Evolutionary conservation across 345 rosid genomes (phyloP).

Genomic region (Brassica rapa): DNA sequence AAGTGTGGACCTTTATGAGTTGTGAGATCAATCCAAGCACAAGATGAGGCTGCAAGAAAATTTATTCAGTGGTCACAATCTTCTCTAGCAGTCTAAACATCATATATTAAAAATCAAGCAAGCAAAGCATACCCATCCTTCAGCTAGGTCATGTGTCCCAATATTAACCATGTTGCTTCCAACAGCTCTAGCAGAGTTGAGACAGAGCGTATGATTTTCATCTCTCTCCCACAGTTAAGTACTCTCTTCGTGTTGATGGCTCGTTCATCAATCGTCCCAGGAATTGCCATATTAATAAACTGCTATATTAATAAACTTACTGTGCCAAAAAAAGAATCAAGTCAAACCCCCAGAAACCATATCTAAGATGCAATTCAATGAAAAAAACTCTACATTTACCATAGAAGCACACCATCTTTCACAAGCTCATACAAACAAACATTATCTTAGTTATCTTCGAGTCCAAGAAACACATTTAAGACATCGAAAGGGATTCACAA

Average conservation of each 20-base stretch:
- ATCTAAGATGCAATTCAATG: not conserved
- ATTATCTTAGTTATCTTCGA: not conserved
- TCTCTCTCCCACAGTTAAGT: conserved; percentile 95
- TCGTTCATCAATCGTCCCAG: conserved; percentile 92
- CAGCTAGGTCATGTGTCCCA: conserved; percentile 88
- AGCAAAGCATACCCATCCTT: conserved; percentile 74
- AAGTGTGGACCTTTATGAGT: conserved; percentile 72
- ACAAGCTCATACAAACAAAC: conserved; percentile 64
- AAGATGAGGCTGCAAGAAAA: conserved; percentile 71
- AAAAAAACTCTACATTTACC: conserved; percentile 46
- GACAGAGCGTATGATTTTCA: conserved; percentile 95
- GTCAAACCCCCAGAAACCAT: conserved; percentile 32
- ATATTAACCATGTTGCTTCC: conserved; percentile 90
- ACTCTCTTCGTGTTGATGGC: conserved; percentile 83
- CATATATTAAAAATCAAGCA: conserved; percentile 18
- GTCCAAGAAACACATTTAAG: not conserved
- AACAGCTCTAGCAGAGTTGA: conserved; percentile 94
- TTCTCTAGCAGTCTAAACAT: not conserved
- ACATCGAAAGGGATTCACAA: conserved; percentile 16
- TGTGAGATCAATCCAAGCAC: conserved; percentile 95
- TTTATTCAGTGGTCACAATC: not conserved
- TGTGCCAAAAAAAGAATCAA: conserved; percentile 40
- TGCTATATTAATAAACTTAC: conserved; percentile 91
- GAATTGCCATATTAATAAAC: conserved; percentile 39
- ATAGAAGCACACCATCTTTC: conserved; percentile 90